These are phyloP conservation scores for Selaginella tamariscina DNA, from an alignment of 75 land plant genomes.

Conservation along the genomic window DNA sequence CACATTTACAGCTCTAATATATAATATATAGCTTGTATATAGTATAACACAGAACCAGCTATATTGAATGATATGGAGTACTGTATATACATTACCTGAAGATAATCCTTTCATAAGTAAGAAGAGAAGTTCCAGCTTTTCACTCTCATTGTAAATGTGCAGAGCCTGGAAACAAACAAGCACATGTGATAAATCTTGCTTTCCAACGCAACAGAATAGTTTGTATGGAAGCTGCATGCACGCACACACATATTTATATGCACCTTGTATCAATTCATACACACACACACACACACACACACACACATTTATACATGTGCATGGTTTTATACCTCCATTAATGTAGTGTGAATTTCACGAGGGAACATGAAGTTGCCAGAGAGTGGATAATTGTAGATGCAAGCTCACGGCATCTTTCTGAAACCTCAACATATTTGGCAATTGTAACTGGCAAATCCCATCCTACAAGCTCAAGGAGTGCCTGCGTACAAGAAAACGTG, in stretches of 20 bases:
- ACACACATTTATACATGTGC: too few species aligned
- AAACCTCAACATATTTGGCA: background rate
- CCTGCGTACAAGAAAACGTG: background rate
- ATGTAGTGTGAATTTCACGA: background rate
- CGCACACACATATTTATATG: too few species aligned
- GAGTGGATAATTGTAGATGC: background rate
- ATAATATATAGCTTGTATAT: background rate
- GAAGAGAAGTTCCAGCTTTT: background rate
- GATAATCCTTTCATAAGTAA: background rate
- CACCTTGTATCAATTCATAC: too few species aligned
- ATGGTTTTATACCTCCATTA: background rate
- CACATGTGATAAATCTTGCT: background rate
- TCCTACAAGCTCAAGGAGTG: background rate
- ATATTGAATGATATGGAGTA: too few species aligned
- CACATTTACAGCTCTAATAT: background rate
- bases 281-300: too few species aligned
- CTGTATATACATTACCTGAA: too few species aligned
- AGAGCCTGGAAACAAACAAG: background rate
- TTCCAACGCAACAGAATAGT: background rate
- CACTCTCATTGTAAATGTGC: background rate
- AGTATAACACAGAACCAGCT: too few species aligned
- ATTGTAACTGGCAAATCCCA: background rate
- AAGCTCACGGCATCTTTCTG: background rate
- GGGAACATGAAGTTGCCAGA: background rate
- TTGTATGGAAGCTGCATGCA: too few species aligned